Percentiles rank a stretch among this genome's conserved stretches.
Evolutionary conservation across 2,329 filamentous ascomycete species (phyloP).

Genomic region (Microdochium nivale): DNA sequence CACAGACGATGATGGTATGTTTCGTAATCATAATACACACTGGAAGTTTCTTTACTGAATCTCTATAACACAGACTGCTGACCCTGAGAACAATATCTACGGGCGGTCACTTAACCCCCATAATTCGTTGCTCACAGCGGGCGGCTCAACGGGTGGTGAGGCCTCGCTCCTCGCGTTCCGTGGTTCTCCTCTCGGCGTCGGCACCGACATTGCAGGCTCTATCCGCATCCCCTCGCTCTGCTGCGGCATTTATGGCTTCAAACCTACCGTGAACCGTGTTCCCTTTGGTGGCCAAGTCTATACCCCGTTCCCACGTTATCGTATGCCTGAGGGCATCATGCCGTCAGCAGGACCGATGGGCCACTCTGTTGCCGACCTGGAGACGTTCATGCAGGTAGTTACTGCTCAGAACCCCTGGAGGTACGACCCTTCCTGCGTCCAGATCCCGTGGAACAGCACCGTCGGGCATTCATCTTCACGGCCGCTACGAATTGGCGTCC

Average conservation of each 20-base stretch:
- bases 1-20: neutral
- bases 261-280: slow-evolving; percentile 7
- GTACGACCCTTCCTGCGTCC: slow-evolving; percentile 17
- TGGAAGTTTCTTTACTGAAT: too few species aligned
- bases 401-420: slow-evolving; percentile 15
- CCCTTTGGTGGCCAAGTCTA: slow-evolving; percentile 16
- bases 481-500: too few species aligned
- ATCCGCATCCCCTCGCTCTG: neutral
- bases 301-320: slow-evolving; percentile 16
- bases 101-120: neutral
- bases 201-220: neutral
- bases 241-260: neutral
- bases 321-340: slow-evolving; percentile 19
- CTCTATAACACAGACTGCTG: too few species aligned
- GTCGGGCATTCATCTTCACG: too few species aligned
- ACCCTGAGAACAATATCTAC: slow-evolving; percentile 29
- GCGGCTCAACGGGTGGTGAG: neutral
- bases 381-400: slow-evolving; percentile 20
- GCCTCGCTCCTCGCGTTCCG: neutral
- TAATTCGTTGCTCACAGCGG: neutral
- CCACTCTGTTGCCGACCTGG: slow-evolving; percentile 21
- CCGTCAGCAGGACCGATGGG: slow-evolving; percentile 23
- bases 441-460: slow-evolving; percentile 19
- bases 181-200: neutral
- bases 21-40: too few species aligned